Evolutionary conservation across 352 stramenopile genomes (phyloP), one percentile per base, ranked within the genome.

Genomic region (Phytophthora syringae): DNA sequence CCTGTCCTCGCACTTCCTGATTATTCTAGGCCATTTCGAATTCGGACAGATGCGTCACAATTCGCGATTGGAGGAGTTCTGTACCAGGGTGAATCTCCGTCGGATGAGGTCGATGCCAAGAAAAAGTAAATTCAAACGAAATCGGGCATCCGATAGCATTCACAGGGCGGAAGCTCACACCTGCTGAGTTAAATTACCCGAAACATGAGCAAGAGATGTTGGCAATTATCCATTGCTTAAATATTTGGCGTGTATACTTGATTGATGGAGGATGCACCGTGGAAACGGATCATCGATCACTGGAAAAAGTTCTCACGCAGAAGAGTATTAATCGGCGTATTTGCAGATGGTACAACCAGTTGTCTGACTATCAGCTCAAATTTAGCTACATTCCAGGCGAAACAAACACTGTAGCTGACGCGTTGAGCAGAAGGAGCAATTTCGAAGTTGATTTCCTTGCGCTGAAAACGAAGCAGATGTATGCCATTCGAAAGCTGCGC

Each of bases 131-230:
- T n/a, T n/a, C n/a, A n/a, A n/a, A n/a, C n/a, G 15, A 5, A 4
- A 2, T 42, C 1, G 44, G 42, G 24, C 22, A 40, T 2, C 44
- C 58, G 22, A 66, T 60, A 9, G n/a, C n/a, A n/a, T n/a, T n/a
- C n/a, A n/a, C n/a, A n/a, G n/a, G n/a, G n/a, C n/a, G n/a, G n/a
- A n/a, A n/a, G n/a, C n/a, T 66, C 4, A 50, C 16, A 22, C 21
- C 52, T 4, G 36, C 52, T n/a, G 52, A 64, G 13, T 42, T 62
- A 16, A 59, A 64, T 32, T 69, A 69, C 40, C 61, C 60, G 5
- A 69, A 52, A 11, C 60, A 57, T 18, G 52, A 69, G 21, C 40
- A 60, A 18, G 50, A 67, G 39, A 55, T 67, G 51, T 18, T 60
- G 5, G 59, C 59, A 1, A 47, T 57, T 36, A 36, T 47, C 5